phyloP scores from a whole-genome alignment of 805 yeast genomes.

The Blastobotrys mokoenaii region DNA sequence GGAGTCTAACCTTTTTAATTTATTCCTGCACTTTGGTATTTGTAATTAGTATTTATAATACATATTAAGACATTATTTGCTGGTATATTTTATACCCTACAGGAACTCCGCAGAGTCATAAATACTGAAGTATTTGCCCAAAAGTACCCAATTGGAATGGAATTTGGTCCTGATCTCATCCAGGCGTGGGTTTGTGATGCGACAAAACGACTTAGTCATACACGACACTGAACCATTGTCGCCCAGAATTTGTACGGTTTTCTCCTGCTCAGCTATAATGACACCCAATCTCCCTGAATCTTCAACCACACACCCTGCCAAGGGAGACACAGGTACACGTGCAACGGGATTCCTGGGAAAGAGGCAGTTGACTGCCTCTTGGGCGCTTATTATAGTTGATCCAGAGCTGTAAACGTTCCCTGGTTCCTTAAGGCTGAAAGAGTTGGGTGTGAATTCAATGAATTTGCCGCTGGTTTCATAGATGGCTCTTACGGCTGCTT shows the following conservation, averaged over 20 bases:
- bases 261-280: no score
- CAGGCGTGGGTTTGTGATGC: no score
- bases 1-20: conserved; percentile 41
- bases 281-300: not conserved
- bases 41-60: not conserved
- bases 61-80: no score
- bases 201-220: no score
- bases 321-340: not conserved
- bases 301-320: not conserved
- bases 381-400: no score
- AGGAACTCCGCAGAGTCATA: no score
- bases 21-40: not conserved
- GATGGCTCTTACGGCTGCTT: not conserved
- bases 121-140: not conserved
- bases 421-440: no score
- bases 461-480: conserved; percentile 1
- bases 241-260: no score
- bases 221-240: no score
- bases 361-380: not conserved
- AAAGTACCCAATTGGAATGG: not conserved
- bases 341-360: not conserved
- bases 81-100: no score
- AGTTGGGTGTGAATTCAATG: not conserved
- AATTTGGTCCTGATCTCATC: not conserved
- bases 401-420: no score